Percentiles rank a stretch among this genome's conserved stretches.
Evolutionary conservation across 371 early-diverging fungal genomes (phyloP).

Genomic region (Syncephalastrum contaminatum): DNA sequence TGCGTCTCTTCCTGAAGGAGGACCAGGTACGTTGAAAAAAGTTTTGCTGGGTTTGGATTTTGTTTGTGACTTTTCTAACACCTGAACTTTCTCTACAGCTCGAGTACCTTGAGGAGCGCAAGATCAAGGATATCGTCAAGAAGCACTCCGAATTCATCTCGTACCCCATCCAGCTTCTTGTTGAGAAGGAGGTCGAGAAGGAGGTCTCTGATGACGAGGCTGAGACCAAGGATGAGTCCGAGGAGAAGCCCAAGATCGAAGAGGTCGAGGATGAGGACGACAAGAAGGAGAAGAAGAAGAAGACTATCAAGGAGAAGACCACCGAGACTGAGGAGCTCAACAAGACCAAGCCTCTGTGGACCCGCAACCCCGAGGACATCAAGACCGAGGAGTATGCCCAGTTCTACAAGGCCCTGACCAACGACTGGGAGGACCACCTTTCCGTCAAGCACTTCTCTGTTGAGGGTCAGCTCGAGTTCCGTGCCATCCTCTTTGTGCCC

Average conservation of each 20-base stretch:
- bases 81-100: constrained; percentile 26
- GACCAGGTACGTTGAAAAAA: constrained; percentile 51
- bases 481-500: constrained; percentile 78
- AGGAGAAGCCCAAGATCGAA: constrained; percentile 59
- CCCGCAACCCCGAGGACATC: constrained; percentile 72
- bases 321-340: constrained; percentile 57
- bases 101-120: constrained; percentile 54
- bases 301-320: constrained; percentile 62
- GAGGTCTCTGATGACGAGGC: constrained; percentile 84
- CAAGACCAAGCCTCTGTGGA: constrained; percentile 85
- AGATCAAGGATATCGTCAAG: constrained; percentile 66
- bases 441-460: constrained; percentile 74
- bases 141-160: constrained; percentile 84
- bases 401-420: constrained; percentile 82
- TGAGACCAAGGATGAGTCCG: constrained; percentile 47
- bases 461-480: constrained; percentile 83
- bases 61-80: constrained; percentile 1
- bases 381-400: constrained; percentile 71
- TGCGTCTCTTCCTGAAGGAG: constrained; percentile 79
- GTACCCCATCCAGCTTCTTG: constrained; percentile 54
- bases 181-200: constrained; percentile 69
- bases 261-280: constrained; percentile 70
- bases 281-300: constrained; percentile 60
- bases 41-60: background rate
- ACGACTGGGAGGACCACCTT: constrained; percentile 70